Percentiles rank a stretch among this genome's conserved stretches.
Conservation (phyloP, 805 yeast species). For the Cyberlindnera amylophila region DNA sequence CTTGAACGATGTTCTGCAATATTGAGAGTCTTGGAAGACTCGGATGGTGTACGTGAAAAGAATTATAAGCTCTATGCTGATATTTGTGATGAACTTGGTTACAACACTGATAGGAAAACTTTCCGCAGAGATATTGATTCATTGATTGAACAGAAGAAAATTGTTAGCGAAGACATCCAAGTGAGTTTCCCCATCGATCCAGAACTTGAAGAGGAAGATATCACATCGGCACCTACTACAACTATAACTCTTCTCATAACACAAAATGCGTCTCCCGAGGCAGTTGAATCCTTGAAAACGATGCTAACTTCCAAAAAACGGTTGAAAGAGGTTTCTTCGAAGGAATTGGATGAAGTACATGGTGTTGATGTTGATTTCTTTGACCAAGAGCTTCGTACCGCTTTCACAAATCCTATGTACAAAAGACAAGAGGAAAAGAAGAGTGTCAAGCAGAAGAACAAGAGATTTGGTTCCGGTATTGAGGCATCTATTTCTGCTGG, state of each 20-base stretch:
- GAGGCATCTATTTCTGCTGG: slow-evolving; percentile 4
- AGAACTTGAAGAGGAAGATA: neutral
- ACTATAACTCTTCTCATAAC: slow-evolving; percentile 23
- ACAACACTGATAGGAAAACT: slow-evolving; percentile 54
- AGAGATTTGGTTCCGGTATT: neutral
- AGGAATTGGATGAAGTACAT: slow-evolving; percentile 17
- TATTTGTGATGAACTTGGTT: slow-evolving; percentile 39
- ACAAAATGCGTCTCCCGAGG: slow-evolving; percentile 17
- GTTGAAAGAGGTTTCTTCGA: neutral
- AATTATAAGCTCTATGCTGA: slow-evolving; percentile 5
- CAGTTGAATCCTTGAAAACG: slow-evolving; percentile 6
- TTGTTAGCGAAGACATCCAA: slow-evolving; percentile 19
- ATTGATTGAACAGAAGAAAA: slow-evolving; percentile 32
- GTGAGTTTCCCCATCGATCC: slow-evolving; percentile 24
- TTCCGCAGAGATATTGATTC: slow-evolving; percentile 39
- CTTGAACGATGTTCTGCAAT: slow-evolving; percentile 42
- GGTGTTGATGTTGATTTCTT: slow-evolving; percentile 26
- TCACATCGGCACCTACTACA: neutral
- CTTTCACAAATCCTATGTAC: slow-evolving; percentile 10
- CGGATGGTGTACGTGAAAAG: slow-evolving; percentile 41
- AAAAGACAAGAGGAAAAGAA: neutral
- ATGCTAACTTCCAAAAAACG: neutral
- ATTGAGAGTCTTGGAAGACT: slow-evolving; percentile 37
- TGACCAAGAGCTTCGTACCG: slow-evolving; percentile 22
- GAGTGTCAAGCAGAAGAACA: neutral